Conservation (phyloP, 2,329 filamentous ascomycete genomes). For the Colletotrichum sp. region DNA sequence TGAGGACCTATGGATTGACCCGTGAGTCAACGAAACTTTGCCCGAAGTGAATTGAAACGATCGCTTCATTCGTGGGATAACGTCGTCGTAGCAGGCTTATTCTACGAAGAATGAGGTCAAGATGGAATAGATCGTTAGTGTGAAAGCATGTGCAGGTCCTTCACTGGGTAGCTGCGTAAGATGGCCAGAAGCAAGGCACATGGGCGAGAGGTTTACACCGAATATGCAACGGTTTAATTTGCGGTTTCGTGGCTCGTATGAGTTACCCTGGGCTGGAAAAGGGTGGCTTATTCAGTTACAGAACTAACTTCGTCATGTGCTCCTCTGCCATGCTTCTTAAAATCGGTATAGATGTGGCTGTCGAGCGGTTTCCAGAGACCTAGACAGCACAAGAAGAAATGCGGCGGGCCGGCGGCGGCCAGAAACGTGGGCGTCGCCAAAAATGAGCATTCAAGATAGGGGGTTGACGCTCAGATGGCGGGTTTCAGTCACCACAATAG, state of each 20-base stretch:
- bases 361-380: background rate
- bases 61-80: too few relatives aligned
- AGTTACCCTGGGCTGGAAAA: background rate
- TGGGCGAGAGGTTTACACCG: accelerated
- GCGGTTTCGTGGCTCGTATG: accelerated
- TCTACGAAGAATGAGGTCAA: background rate
- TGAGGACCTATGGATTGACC: background rate
- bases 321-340: background rate
- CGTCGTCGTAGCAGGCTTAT: accelerated
- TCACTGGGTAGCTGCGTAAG: accelerated
- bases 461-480: background rate
- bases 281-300: accelerated
- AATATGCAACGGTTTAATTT: accelerated
- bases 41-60: accelerated
- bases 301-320: background rate
- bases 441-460: background rate
- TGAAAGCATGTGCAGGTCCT: background rate
- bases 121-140: background rate
- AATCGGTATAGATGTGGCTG: background rate
- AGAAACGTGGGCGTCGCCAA: background rate
- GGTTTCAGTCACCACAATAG: background rate
- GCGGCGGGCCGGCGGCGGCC: background rate
- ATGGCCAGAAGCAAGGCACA: background rate
- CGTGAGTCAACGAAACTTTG: background rate
- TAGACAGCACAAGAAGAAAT: background rate